Base-by-base conservation (phyloP, 345 rosid species). In the Carallia brachiata region DNA sequence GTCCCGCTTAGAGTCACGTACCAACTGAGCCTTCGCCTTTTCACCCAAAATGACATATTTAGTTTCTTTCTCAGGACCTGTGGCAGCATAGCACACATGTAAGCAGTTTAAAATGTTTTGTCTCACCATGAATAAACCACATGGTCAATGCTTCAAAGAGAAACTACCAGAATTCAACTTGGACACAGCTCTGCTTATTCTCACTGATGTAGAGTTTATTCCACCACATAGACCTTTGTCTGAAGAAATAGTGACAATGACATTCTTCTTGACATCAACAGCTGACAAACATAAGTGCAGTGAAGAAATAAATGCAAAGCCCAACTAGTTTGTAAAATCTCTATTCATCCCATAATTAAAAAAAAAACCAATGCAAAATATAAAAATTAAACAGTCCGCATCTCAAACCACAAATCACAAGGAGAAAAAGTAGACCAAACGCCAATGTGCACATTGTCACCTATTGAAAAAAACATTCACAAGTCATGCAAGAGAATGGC, bases 151-250 rank as follows among this genome's bases (percentile, higher is more conserved):
- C 6, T 55, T 28, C 27, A 54, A 19, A n/a, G 3, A 58, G 70
- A 64, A 72, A 62, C 53, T 84, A 95, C 99, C 99, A 67, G 96
- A 73, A 69, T 63, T 81, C 81, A 95, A 18, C 78, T 84, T 89
- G 84, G 80, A 60, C 40, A 95, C 39, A 69, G 84, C 92, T 83
- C 75, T 92, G 96, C 98, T 87, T 68, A 77, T 78, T 82, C 86
- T 95, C 63, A 95, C 99, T 36, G 89, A 75, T 30, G 96, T 95
- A 59, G 98, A 89, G 90, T 95, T 92, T 67, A 95, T 95, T 66
- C 98, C 98, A 81, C 99, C 99, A 76, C 99, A 92, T 2, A 95
- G 94, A 82, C 99, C 99, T 84, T 95, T 95, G 85, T 95, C 99
- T 1, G 98, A 86, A 54, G 99, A 90, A 57, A 92, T 73, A 36